Base-by-base conservation (phyloP, 371 early-diverging fungal genomes). In the Smittium culicis region DNA sequence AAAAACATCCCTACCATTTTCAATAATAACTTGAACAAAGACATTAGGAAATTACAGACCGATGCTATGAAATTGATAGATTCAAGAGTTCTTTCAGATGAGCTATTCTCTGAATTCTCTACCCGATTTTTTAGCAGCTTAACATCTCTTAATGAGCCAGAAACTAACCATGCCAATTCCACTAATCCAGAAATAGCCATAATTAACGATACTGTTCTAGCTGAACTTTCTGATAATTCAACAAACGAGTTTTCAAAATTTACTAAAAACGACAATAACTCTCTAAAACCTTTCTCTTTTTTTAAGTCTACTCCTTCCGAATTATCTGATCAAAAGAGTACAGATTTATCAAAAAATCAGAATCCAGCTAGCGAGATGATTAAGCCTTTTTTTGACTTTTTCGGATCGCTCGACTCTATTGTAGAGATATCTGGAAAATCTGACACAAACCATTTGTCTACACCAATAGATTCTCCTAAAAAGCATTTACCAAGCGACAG, bases 31-130 rank as follows among this genome's bases (percentile, higher is more conserved):
- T 30, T 54, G n/a, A 31, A 45, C n/a, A 45, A 58, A 31, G 66
- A 45, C 54, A n/a, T 58, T 25, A 78, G 74, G 54, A 64, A 70
- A 66, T 56, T 64, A 5, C 61, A 70, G 0, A 58, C 27, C 2
- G 31, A 14, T 24, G 66, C 65, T 32, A 69, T 60, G 20, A 55
- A 66, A 31, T 60, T 60, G 17, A 64, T 66, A 65, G 60, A 73
- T 1, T 66, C 66, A 14, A 74, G 72, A n/a, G 61, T 78, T 66
- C 58, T 73, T 1, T 64, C 64, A 17, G 72, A 78, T 35, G 77
- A 74, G n/a, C 73, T 77, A 34, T 70, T 78, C 28, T 66, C 74
- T 3, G 69, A 54, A 35, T 78, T 77, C 71, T 70, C 69, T 20
- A 71, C 74, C 34, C 68, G 71, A 60, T 78, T 74, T 61, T 63